Evolutionary conservation across 2,329 filamentous ascomycete species (phyloP), one percentile per base, ranked within the genome.

Genomic region (Madurella mycetomatis): DNA sequence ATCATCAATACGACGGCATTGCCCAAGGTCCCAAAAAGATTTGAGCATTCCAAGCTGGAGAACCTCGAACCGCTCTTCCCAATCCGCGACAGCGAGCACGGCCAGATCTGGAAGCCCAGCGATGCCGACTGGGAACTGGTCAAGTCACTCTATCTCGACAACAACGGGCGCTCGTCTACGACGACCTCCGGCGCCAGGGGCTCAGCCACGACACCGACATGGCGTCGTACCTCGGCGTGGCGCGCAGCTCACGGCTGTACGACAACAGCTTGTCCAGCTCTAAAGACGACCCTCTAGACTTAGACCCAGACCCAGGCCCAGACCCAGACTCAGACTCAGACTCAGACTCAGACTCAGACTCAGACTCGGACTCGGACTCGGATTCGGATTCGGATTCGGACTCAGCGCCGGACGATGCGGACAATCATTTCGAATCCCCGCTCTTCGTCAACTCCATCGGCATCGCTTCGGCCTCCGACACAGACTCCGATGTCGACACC

Each of bases 1-100:
- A 16, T 73, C 9, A 65, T 62, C 15, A 65, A 55, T 2, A 55
- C 61, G 0, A 34, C 17, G 9, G 55, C 54, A 2, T 39, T 60
- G 51, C 42, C 51, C 1, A 63, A 62, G 46, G 49, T 57, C 1
- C 43, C 48, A 0, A 31, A 3, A 11, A 48, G 57, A 2, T 30
- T n/a, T 13, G 54, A 56, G 25, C 9, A n/a, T 2, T 42, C 52
- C 8, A 32, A 50, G 47, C 16, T 63, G n/a, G 54, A 61, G 41
- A 60, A 58, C 2, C 49, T 63, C 1, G n/a, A 31, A 39, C n/a
- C 46, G 13, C 17, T 63, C 25, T 50, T 60, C 9, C 2, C 17
- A 12, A 12, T 17, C 9, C 15, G 34, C 5, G 44, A 12, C 2
- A 32, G 44, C 3, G 39, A n/a, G 1, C 32, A 37, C 16, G 19